phyloP scores from a whole-genome alignment of 495 filamentous ascomycete genomes.

The Trichoderma reesei region DNA sequence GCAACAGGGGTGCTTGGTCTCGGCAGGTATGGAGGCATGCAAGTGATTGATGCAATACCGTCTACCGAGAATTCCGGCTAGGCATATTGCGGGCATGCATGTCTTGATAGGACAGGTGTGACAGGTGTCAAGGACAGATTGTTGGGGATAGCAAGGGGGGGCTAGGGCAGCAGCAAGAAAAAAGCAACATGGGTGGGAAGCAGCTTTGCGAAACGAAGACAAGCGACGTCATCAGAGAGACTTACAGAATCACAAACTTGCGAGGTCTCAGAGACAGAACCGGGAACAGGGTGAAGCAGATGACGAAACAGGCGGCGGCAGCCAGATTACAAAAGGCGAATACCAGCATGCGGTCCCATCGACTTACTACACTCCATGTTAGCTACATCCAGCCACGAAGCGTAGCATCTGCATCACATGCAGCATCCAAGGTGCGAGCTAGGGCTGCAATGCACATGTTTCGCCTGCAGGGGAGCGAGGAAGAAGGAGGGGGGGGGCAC shows the following conservation, averaged over 20 bases:
- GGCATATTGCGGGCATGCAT: slow-evolving; percentile 1
- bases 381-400: slow-evolving; percentile 18
- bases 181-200: slow-evolving; percentile 10
- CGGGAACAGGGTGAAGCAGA: slow-evolving; percentile 84
- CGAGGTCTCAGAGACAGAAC: slow-evolving; percentile 65
- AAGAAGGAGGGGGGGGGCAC: too few relatives aligned
- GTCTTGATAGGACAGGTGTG: slow-evolving; percentile 11
- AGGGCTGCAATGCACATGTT: slow-evolving; percentile 27
- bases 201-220: slow-evolving; percentile 17
- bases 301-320: slow-evolving; percentile 80
- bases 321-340: slow-evolving; percentile 88
- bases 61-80: background rate
- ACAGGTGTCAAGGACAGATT: background rate
- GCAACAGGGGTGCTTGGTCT: background rate
- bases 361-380: slow-evolving; percentile 59
- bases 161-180: slow-evolving; percentile 6
- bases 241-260: slow-evolving; percentile 96
- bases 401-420: slow-evolving; percentile 11
- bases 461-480: slow-evolving; percentile 21
- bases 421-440: slow-evolving; percentile 6
- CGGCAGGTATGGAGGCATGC: background rate
- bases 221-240: slow-evolving; percentile 21
- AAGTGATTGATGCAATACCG: background rate
- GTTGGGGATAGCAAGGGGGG: slow-evolving; percentile 7
- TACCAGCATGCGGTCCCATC: slow-evolving; percentile 91